Conservation (phyloP, 805 yeast genomes). For the Saturnispora sanitii region DNA sequence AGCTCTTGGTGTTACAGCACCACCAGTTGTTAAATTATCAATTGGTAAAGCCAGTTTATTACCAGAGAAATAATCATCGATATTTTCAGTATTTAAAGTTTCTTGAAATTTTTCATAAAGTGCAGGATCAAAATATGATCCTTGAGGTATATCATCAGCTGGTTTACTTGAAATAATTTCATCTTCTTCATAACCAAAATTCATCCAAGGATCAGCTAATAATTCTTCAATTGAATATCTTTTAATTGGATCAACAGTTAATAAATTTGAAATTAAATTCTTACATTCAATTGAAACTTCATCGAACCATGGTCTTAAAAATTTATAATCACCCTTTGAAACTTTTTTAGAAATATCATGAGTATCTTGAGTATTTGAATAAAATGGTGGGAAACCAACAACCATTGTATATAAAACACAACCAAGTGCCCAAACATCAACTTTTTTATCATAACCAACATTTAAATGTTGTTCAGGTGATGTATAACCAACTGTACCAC, state of each 20-base stretch:
- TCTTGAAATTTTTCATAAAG: constrained; percentile 23
- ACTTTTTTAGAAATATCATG: constrained; percentile 56
- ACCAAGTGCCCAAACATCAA: constrained; percentile 68
- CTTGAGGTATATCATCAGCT: constrained; percentile 24
- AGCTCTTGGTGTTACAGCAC: constrained; percentile 27
- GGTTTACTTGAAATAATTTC: constrained; percentile 12
- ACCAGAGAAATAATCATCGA: constrained; percentile 17
- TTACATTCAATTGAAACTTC: constrained; percentile 67
- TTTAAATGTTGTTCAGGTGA: constrained; percentile 62
- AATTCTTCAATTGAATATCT: constrained; percentile 63
- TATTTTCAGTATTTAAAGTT: constrained; percentile 16
- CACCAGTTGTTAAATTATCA: constrained; percentile 6
- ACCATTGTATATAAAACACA: constrained; percentile 59
- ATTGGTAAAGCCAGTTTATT: constrained; percentile 5
- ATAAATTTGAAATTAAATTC: constrained; percentile 51
- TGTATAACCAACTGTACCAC: constrained; percentile 70
- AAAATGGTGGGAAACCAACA: constrained; percentile 70
- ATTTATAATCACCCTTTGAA: constrained; percentile 61
- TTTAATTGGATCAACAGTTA: constrained; percentile 59
- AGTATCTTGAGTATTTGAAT: constrained; percentile 52
- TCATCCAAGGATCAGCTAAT: constrained; percentile 61
- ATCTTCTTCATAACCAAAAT: constrained; percentile 23
- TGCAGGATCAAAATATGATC: constrained; percentile 20
- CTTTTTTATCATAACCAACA: constrained; percentile 53
- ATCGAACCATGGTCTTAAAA: constrained; percentile 83